phyloP scores from a whole-genome alignment of 1,284 basidiomycete species.

The Rugosomyces carneus region DNA sequence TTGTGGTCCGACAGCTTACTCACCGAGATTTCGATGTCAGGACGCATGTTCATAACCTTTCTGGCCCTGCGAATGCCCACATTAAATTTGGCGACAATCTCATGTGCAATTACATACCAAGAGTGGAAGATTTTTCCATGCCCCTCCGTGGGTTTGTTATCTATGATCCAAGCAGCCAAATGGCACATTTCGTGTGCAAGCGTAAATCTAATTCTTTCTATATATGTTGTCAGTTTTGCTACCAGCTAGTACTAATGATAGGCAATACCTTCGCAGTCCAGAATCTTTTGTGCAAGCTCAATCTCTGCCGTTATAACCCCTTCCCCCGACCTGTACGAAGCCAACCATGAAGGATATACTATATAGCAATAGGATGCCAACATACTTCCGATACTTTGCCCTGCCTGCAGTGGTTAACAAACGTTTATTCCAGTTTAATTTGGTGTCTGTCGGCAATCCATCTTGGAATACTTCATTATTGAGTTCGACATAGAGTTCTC shows the following conservation, averaged over 20 bases:
- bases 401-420: conserved; percentile 72
- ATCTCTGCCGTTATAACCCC: conserved; percentile 53
- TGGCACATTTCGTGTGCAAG: conserved; percentile 88
- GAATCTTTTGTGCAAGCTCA: conserved; percentile 71
- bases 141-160: conserved; percentile 55
- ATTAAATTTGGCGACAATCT: not conserved
- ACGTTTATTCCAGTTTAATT: conserved; percentile 68
- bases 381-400: conserved; percentile 53
- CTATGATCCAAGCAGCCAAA: conserved; percentile 76
- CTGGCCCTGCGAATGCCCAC: conserved; percentile 41
- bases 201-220: conserved; percentile 73
- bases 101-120: conserved; percentile 43
- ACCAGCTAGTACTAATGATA: not conserved
- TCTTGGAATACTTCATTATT: conserved; percentile 72
- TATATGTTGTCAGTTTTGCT: not conserved
- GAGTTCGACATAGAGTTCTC: conserved; percentile 76
- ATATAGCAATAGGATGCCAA: conserved; percentile 33
- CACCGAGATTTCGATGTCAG: conserved; percentile 71
- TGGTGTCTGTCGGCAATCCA: conserved; percentile 60
- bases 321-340: conserved; percentile 37
- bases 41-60: conserved; percentile 53
- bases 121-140: conserved; percentile 66
- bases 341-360: not conserved
- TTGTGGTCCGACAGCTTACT: conserved; percentile 16
- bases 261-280: conserved; percentile 63